These are phyloP conservation scores for Thalassiosira hispida DNA, from an alignment of 352 stramenopile species.

Conservation along the genomic window DNA sequence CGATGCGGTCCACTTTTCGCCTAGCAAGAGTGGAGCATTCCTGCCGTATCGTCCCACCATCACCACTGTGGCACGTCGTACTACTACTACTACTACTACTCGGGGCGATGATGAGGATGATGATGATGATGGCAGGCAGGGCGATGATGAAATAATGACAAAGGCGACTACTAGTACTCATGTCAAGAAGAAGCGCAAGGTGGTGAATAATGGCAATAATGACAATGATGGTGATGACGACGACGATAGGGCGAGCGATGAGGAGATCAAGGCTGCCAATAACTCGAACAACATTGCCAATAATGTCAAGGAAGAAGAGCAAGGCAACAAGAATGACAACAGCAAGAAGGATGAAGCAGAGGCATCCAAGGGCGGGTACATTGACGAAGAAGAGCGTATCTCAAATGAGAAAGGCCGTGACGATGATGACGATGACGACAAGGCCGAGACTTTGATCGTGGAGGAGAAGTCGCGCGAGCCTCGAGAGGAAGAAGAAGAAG, in stretches of 20 bases:
- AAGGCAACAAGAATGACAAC: too few species aligned
- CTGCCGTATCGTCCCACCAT: slow-evolving; percentile 2
- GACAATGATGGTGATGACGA: neutral
- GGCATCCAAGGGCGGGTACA: too few species aligned
- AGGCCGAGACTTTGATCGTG: neutral
- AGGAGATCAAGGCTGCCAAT: slow-evolving; percentile 8
- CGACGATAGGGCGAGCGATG: neutral
- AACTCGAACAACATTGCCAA: neutral
- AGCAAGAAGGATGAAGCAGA: too few species aligned
- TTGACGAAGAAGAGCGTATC: too few species aligned
- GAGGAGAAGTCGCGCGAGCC: slow-evolving; percentile 8
- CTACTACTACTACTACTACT: neutral
- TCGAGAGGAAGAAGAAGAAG: neutral
- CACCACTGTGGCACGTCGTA: neutral
- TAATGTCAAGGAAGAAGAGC: neutral
- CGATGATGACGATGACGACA: neutral
- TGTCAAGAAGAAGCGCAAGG: too few species aligned
- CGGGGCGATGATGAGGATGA: neutral
- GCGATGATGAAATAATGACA: too few species aligned
- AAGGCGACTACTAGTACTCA: too few species aligned
- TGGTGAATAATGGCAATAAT: neutral
- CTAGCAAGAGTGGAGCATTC: slow-evolving; percentile 21
- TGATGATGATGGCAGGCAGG: too few species aligned
- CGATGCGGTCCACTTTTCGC: neutral
- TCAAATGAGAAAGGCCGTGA: neutral